phyloP scores from a whole-genome alignment of 306 rosid species.

The Fagus sylvatica region DNA sequence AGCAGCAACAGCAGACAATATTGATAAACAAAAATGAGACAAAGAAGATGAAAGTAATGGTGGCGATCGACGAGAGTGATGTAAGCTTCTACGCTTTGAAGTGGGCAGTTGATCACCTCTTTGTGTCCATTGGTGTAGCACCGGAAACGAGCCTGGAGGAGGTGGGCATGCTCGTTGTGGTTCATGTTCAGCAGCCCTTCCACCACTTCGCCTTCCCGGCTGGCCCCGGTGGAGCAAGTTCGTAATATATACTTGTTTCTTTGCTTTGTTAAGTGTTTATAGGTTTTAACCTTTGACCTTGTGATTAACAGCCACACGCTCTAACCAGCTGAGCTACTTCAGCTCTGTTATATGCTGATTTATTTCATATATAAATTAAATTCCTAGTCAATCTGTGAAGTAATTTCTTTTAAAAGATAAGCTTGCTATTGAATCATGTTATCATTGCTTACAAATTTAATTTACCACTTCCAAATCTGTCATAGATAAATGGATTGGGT shows the following conservation, averaged over 20 bases:
- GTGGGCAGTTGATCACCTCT: slow-evolving; percentile 56
- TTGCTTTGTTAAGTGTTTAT: not conserved
- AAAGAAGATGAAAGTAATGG: slow-evolving; percentile 57
- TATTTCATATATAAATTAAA: too few species aligned
- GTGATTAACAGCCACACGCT: not conserved
- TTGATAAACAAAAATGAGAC: not conserved
- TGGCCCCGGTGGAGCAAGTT: slow-evolving; percentile 51
- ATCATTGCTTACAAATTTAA: too few species aligned
- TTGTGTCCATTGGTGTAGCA: slow-evolving; percentile 4
- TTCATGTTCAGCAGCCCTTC: slow-evolving; percentile 48
- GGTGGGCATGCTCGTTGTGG: slow-evolving; percentile 35
- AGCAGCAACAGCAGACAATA: not conserved
- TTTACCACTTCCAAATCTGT: too few species aligned
- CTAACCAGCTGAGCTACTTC: not conserved
- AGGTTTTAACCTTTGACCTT: not conserved
- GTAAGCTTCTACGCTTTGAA: slow-evolving; percentile 58
- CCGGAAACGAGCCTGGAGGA: slow-evolving; percentile 16
- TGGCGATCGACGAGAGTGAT: slow-evolving; percentile 69
- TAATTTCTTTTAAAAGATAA: too few species aligned
- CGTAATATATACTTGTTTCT: not conserved
- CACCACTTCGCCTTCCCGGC: slow-evolving; percentile 32
- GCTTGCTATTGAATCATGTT: too few species aligned
- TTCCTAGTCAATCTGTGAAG: too few species aligned
- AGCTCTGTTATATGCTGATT: too few species aligned
- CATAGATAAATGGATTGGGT: too few species aligned